Evolutionary conservation across 768 basidiomycete genomes (phyloP), one percentile per base, ranked within the genome.

Genomic region (Suillus occidentalis): DNA sequence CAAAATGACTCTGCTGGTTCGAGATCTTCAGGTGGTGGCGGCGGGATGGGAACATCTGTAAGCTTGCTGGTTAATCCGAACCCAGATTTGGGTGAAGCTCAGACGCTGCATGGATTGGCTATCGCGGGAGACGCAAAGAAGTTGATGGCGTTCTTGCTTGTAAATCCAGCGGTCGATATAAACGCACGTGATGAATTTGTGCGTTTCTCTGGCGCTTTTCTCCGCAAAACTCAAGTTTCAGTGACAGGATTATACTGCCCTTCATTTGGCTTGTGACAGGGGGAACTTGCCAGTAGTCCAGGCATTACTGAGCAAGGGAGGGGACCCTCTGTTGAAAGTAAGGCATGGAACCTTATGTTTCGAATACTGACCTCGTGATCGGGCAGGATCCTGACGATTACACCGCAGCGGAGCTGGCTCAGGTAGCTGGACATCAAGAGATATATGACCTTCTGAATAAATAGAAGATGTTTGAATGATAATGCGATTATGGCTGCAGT

Each of bases 201-300:
- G 75, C 75, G 89, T 78, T 52, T 36, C 16, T n/a, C 25, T 20
- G n/a, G 43, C 25, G 28, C 16, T 28, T 66, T 18, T 53, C 20
- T 53, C 20, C 36, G n/a, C 52, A 34, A 49, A 45, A 62, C 59
- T 61, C 22, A 62, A 52, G 61, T 65, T 40, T 45, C 37, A 16
- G 63, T 60, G 56, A 22, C 70, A 97, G 95, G 95, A 93, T 42
- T 95, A 94, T 73, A 92, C 94, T 0, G 84, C 95, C 9, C 77
- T 97, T 22, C 95, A 97, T 70, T 81, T 96, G 0, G 95, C 95
- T 6, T 86, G 89, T 34, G 95, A 97, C 75, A 81, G 95, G 71
- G 95, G 95, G 1, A 82, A 87, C 70, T 62, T 79, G 8, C 79
- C 81, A 0, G 77, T 85, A 3, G 89, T 91, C 2, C 76, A 82